Evolutionary conservation across 495 filamentous ascomycete genomes (phyloP).

Genomic region (Aspergillus bridgeri): DNA sequence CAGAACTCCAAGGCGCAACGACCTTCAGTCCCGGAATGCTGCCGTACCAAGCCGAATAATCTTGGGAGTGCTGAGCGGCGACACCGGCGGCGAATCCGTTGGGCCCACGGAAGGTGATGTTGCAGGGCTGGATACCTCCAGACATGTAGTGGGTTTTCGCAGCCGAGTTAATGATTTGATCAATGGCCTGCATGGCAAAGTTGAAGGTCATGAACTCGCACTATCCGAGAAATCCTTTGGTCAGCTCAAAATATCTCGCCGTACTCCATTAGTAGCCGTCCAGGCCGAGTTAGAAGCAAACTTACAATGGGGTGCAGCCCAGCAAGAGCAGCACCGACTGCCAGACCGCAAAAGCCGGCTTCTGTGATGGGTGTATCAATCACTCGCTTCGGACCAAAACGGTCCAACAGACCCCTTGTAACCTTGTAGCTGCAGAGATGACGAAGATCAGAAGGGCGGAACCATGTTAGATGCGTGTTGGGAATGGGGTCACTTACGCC

Average conservation of each 20-base stretch:
- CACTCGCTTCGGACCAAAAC: slow-evolving; percentile 94
- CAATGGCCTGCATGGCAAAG: slow-evolving; percentile 99
- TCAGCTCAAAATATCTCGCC: slow-evolving; percentile 5
- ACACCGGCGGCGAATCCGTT: slow-evolving; percentile 97
- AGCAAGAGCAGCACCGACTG: slow-evolving; percentile 89
- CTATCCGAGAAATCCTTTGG: slow-evolving; percentile 39
- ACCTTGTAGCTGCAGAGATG: slow-evolving; percentile 76
- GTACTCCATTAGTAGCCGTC: not conserved
- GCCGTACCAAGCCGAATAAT: slow-evolving; percentile 97
- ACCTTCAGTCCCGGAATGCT: slow-evolving; percentile 97
- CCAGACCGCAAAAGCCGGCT: slow-evolving; percentile 88
- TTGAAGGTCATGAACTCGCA: slow-evolving; percentile 99
- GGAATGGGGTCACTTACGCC: slow-evolving; percentile 54
- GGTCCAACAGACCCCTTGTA: slow-evolving; percentile 92
- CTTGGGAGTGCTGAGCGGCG: slow-evolving; percentile 96
- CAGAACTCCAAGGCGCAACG: slow-evolving; percentile 88
- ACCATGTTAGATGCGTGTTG: slow-evolving; percentile 3
- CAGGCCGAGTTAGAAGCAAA: slow-evolving; percentile 10
- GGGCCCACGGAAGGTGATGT: slow-evolving; percentile 97
- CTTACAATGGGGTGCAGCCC: slow-evolving; percentile 91
- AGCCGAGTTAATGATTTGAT: slow-evolving; percentile 98
- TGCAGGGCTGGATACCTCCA: slow-evolving; percentile 98
- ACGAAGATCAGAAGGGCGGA: slow-evolving; percentile 5
- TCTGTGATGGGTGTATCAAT: slow-evolving; percentile 99
- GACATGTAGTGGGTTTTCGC: slow-evolving; percentile 99